phyloP scores from a whole-genome alignment of 768 basidiomycete species.

The Hirschioporus abietinus region DNA sequence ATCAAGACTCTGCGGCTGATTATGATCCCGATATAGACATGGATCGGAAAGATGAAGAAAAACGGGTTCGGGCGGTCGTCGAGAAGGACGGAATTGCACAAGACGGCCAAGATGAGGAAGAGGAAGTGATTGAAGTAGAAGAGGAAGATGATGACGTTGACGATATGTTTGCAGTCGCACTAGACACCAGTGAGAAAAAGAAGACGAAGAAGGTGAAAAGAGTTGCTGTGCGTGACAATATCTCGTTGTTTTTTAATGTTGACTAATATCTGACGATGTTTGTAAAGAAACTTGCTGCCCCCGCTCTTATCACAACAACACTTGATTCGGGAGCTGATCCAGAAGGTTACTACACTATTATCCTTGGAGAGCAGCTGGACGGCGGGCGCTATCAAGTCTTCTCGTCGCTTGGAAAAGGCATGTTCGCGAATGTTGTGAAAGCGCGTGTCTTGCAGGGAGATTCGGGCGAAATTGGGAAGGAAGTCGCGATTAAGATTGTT shows the following conservation, averaged over 20 bases:
- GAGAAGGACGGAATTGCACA: constrained; percentile 26
- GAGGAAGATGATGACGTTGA: constrained; percentile 83
- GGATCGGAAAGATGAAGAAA: constrained; percentile 70
- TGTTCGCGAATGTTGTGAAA: constrained; percentile 96
- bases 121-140: constrained; percentile 44
- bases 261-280: neutral
- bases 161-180: constrained; percentile 86
- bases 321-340: constrained; percentile 88
- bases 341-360: constrained; percentile 94
- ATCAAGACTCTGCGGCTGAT: constrained; percentile 87
- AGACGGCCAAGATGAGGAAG: constrained; percentile 38
- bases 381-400: constrained; percentile 92
- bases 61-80: constrained; percentile 46
- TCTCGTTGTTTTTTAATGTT: constrained; percentile 8
- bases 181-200: constrained; percentile 33
- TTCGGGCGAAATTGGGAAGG: constrained; percentile 47
- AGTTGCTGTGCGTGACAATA: constrained; percentile 37
- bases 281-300: constrained; percentile 45
- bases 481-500: constrained; percentile 98
- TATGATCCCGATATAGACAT: constrained; percentile 85
- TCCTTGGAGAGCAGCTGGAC: constrained; percentile 91
- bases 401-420: constrained; percentile 93
- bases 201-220: constrained; percentile 58
- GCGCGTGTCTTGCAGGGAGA: constrained; percentile 76
- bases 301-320: constrained; percentile 67